A percentile compares a stretch with the other conserved stretches of the same genome.
phyloP scores from a whole-genome alignment of 495 filamentous ascomycete species.

The Hypoxylon intermedium region DNA sequence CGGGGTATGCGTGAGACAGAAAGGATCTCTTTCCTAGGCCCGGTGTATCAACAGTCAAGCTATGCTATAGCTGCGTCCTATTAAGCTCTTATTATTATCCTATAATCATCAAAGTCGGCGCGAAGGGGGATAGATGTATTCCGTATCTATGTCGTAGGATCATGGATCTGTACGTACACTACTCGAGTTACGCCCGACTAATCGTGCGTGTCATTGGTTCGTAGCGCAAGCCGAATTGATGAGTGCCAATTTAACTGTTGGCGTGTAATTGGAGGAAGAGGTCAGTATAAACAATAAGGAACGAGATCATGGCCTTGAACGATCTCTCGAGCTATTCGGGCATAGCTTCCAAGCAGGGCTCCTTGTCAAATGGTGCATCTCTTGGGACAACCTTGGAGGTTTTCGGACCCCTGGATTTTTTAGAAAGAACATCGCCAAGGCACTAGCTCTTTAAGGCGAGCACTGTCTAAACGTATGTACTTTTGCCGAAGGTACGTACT shows the following conservation, averaged over 20 bases:
- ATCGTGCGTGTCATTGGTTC: slow-evolving; percentile 15
- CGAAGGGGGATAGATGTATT: not conserved
- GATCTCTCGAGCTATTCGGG: slow-evolving; percentile 19
- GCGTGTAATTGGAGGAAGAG: slow-evolving; percentile 5
- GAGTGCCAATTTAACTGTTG: slow-evolving; percentile 17
- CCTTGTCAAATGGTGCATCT: slow-evolving; percentile 9
- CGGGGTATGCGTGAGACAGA: not conserved
- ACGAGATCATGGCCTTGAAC: slow-evolving; percentile 7
- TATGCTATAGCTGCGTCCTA: not conserved
- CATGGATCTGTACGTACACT: slow-evolving; percentile 22
- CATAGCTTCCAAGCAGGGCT: slow-evolving; percentile 6
- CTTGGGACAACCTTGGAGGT: slow-evolving; percentile 23
- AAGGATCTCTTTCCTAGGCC: not conserved
- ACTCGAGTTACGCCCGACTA: not conserved
- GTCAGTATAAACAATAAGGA: not conserved
- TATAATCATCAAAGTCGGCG: too few species aligned
- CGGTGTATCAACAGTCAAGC: too few species aligned
- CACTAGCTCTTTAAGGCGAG: too few species aligned
- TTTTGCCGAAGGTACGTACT: too few species aligned
- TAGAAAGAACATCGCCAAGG: too few species aligned
- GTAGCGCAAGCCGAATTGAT: slow-evolving; percentile 9
- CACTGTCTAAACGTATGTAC: too few species aligned
- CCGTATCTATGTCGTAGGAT: slow-evolving; percentile 13
- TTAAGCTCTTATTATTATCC: not conserved
- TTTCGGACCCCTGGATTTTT: slow-evolving; percentile 1